Base-by-base conservation (phyloP, 2,329 filamentous ascomycete species). In the Xylariaceae sp. region DNA sequence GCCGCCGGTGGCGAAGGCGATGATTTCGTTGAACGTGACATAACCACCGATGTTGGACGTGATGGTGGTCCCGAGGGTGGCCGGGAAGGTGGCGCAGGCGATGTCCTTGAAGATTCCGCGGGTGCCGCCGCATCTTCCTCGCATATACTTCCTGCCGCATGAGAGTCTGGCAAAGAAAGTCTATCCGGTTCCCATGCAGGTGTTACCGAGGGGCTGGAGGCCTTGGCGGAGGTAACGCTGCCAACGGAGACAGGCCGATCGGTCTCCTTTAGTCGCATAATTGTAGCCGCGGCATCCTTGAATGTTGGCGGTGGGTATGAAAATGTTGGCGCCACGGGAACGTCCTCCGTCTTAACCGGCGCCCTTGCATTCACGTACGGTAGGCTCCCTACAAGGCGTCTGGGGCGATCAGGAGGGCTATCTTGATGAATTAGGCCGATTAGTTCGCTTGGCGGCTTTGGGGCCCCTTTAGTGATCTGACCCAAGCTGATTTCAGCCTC, bases 401-500 rank as follows among this genome's bases (percentile, higher is more conserved):
- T 67, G 10, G 65, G 74, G 18, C 65, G 67, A 46, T 48, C 63
- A 18, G 57, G 63, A 50, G 54, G 63, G 54, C 50, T 57, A 36
- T 46, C 63, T 37, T 54, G 60, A 45, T 67, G 65, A 30, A 64
- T 63, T 7, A 70, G 61, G 45, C 58, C 51, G 8, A 66, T 64
- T 10, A 64, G 58, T 12, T 65, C 63, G 55, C 64, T 56, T 21
- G 63, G 56, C 13, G 68, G 63, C 13, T 37, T 55, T 10, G 57
- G 70, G 13, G 72, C 70, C 1, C 57, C 65, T 53, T 66, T 68
- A 2, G 69, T 72, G 55, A 80, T 74, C 43, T 72, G 70, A 42
- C 70, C 71, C 6, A 80, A 65, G 16, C 70, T 68, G 21, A 72
- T 59, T 57, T 76, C 72, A 0, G 77, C 78, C 29, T 71, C 72